Base-by-base conservation (phyloP, 2,329 filamentous ascomycete genomes). In the Fusarium burgessii region DNA sequence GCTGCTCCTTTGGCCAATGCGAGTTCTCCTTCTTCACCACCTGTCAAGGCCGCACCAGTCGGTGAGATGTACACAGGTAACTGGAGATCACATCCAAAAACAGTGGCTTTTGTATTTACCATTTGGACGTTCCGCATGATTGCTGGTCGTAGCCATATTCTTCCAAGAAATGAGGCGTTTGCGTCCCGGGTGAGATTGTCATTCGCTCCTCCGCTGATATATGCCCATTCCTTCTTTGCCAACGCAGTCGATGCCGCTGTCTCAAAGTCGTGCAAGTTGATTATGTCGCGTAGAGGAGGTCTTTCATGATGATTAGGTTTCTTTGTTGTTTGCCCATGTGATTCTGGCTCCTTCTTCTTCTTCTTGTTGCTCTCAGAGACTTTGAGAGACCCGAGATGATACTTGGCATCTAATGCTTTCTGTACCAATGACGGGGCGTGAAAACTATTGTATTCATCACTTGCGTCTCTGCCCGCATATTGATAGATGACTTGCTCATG, bases 181-280 rank as follows among this genome's bases (percentile, higher is more conserved):
- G 62, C 66, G 35, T 76, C 71, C 2, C 68, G 60, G 0, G 77
- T 78, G 35, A 76, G 56, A 45, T 67, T 70, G 47, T 78, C 76
- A 32, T 75, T 78, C 3, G 77, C 67, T 2, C 66, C 77, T 17
- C 73, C 65, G 17, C 61, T 63, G 40, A 77, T 73, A 38, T 72
- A 78, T 0, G 74, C 75, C 65, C 59, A 75, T 0, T 75, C 63
- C 54, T 77, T 78, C 6, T 45, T 47, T 4, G 67, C 65, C 1
- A 76, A 45, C 0, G 57, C 59, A 18, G 12, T 17, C 6, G 32
- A 47, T 2, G 76, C 76, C 1, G 57, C 69, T 5, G 63, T 49
- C 38, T 78, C 75, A 58, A 78, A 77, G 57, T 78, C 76, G 38
- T 76, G 46, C 2, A 74, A 49, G 60, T 70, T 78, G 64, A 78